A percentile compares a stretch with the other conserved stretches of the same genome.
Conservation (phyloP, 768 basidiomycete species). For the Clitopilus hobsonii region DNA sequence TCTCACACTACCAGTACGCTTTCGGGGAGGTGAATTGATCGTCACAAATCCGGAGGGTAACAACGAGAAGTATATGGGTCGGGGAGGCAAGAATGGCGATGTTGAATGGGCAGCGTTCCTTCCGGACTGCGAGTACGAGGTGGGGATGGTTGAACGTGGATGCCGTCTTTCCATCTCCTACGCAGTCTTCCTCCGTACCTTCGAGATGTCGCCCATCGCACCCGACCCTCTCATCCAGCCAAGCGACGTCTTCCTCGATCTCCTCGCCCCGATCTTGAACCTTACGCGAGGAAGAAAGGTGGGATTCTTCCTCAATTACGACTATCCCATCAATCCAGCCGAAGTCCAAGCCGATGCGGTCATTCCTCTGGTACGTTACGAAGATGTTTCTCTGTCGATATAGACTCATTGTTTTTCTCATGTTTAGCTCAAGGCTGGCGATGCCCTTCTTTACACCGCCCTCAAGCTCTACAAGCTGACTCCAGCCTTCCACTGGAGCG, state of each 20-base stretch:
- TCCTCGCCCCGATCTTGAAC: constrained; percentile 68
- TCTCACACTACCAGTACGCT: constrained; percentile 70
- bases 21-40: constrained; percentile 63
- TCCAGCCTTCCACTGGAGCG: constrained; percentile 76
- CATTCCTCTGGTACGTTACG: constrained; percentile 64
- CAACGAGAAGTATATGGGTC: constrained; percentile 59
- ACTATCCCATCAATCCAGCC: constrained; percentile 68
- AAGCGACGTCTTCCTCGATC: constrained; percentile 69
- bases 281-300: constrained; percentile 66
- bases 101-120: constrained; percentile 79
- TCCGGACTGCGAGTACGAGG: constrained; percentile 70
- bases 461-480: constrained; percentile 71
- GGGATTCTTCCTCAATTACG: constrained; percentile 65
- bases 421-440: constrained; percentile 68
- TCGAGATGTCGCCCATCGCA: constrained; percentile 46
- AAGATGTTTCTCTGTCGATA: neutral
- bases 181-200: constrained; percentile 64
- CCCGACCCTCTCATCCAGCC: constrained; percentile 67
- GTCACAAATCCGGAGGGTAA: constrained; percentile 50
- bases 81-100: constrained; percentile 58
- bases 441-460: constrained; percentile 71
- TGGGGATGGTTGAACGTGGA: constrained; percentile 67
- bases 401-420: neutral
- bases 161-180: constrained; percentile 69
- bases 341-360: constrained; percentile 65